Evolutionary conservation across 352 stramenopile species (phyloP).

Genomic region (Globisporangium spinosum): DNA sequence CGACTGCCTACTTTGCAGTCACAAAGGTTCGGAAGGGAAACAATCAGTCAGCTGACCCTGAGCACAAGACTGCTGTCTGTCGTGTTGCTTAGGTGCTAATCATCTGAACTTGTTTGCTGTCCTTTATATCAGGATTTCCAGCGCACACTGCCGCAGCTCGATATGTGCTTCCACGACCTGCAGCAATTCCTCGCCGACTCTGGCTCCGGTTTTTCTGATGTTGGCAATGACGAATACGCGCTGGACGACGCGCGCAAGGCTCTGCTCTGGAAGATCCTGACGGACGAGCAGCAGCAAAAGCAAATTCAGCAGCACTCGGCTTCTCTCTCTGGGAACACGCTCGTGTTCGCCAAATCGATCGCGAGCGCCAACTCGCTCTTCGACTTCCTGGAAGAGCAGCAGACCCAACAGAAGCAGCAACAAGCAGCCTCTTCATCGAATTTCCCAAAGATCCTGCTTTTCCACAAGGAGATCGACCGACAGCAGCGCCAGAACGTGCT

Average conservation of each 20-base stretch:
- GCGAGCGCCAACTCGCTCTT: slow-evolving; percentile 57
- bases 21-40: slow-evolving; percentile 39
- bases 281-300: slow-evolving; percentile 7
- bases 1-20: slow-evolving; percentile 48
- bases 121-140: slow-evolving; percentile 52
- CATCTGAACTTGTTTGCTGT: slow-evolving; percentile 9
- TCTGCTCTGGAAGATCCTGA: slow-evolving; percentile 50
- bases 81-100: neutral
- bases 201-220: neutral
- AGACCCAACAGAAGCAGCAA: neutral
- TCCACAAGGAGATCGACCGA: slow-evolving; percentile 65
- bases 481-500: slow-evolving; percentile 46
- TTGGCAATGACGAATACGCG: slow-evolving; percentile 21
- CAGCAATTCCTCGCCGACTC: slow-evolving; percentile 29
- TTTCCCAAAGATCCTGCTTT: slow-evolving; percentile 25
- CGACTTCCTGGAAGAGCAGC: slow-evolving; percentile 40
- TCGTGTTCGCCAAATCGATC: slow-evolving; percentile 77
- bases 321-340: slow-evolving; percentile 29
- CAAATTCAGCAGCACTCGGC: neutral
- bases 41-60: neutral
- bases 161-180: slow-evolving; percentile 35
- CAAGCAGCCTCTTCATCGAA: neutral
- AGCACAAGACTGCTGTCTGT: neutral
- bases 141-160: slow-evolving; percentile 52
- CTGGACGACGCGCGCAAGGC: slow-evolving; percentile 30